Conservation (phyloP, 768 basidiomycete genomes). For the Arthromyces matolae region DNA sequence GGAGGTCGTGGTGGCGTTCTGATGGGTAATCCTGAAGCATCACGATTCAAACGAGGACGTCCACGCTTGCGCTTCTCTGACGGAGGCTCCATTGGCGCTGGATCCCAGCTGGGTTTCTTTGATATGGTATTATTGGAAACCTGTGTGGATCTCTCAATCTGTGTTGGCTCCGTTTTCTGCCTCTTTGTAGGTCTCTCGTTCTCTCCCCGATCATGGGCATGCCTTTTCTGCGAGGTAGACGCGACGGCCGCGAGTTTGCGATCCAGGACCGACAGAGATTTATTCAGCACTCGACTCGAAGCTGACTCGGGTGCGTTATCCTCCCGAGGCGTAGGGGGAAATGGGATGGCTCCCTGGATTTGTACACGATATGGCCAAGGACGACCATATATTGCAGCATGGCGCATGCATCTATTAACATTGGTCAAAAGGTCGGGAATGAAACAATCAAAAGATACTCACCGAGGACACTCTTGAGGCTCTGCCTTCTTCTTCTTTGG, state of each 20-base stretch:
- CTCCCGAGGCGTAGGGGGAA: constrained; percentile 48
- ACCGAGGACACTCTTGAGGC: constrained; percentile 71
- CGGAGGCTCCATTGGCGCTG: constrained; percentile 8
- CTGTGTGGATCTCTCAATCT: constrained; percentile 25
- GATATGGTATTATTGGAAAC: constrained; percentile 12
- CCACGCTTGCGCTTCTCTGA: constrained; percentile 38
- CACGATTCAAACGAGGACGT: constrained; percentile 34
- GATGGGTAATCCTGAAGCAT: constrained; percentile 18
- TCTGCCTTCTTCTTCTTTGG: constrained; percentile 52
- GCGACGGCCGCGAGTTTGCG: constrained; percentile 48
- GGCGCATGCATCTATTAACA: constrained; percentile 64
- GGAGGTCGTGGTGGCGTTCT: constrained; percentile 14
- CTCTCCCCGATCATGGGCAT: constrained; percentile 25
- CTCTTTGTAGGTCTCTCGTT: constrained; percentile 44
- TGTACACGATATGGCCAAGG: constrained; percentile 68
- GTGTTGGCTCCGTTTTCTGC: constrained; percentile 41
- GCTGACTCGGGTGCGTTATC: constrained; percentile 45
- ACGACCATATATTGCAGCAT: constrained; percentile 70
- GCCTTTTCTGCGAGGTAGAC: constrained; percentile 29
- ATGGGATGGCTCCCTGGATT: constrained; percentile 38
- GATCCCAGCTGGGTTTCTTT: constrained; percentile 17
- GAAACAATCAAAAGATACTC: constrained; percentile 22
- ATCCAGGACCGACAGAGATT: constrained; percentile 47
- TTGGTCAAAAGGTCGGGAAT: background rate
- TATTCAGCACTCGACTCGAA: constrained; percentile 48